phyloP scores from a whole-genome alignment of 306 rosid genomes.

The Cotoneaster glaucophyllus region DNA sequence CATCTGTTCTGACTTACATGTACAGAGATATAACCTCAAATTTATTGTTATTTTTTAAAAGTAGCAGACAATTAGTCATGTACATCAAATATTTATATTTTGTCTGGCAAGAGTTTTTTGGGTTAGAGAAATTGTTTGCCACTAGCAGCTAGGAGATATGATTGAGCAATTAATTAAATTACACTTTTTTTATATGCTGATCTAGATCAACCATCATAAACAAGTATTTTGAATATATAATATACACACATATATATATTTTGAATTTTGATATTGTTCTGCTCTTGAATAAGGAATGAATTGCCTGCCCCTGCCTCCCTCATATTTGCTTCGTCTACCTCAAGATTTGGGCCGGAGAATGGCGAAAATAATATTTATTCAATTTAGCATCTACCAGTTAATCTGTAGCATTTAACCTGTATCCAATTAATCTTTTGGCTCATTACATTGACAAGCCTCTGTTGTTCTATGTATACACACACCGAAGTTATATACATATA shows the following conservation, averaged over 20 bases:
- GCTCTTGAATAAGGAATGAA: neutral
- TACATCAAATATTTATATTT: constrained; percentile 8
- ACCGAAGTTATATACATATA: neutral
- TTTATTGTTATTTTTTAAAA: neutral
- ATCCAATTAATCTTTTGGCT: too few species aligned
- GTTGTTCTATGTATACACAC: neutral
- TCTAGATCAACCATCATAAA: neutral
- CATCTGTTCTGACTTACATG: neutral
- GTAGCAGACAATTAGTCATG: constrained; percentile 1
- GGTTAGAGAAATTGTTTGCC: constrained; percentile 5
- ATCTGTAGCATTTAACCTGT: neutral
- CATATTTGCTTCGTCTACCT: neutral
- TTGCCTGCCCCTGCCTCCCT: neutral
- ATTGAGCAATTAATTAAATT: neutral
- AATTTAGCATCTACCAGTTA: neutral
- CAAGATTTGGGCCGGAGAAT: neutral
- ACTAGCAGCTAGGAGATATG: neutral
- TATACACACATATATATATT: too few species aligned
- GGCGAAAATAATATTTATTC: neutral
- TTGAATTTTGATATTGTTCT: neutral
- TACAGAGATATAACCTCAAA: neutral
- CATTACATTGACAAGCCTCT: too few species aligned
- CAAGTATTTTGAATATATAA: neutral
- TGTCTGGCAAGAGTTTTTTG: constrained; percentile 4
- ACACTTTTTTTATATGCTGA: neutral